Base-by-base conservation (phyloP, 2,329 filamentous ascomycete species). In the Didymellaceae sp. region DNA sequence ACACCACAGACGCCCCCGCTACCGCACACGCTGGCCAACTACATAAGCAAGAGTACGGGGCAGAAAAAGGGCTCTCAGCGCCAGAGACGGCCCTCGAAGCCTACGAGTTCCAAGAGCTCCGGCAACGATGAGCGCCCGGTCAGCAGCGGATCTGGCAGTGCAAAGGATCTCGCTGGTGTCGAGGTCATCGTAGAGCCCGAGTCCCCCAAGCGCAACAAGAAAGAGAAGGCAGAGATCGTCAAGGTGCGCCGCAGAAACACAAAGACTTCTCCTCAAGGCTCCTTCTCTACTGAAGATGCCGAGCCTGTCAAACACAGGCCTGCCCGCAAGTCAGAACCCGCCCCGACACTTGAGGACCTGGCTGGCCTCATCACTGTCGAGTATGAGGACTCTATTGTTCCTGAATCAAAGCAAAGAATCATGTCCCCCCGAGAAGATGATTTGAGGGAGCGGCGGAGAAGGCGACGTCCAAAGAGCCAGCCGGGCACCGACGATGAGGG, bases 121-220 rank as follows among this genome's bases (percentile, higher is more conserved):
- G 67, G 65, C 9, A 70, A 69, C 30, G 69, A 70, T 5, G 62
- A 60, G 32, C 61, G 69, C 10, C 70, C 69, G 4, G 55, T 52
- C 6, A 72, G 68, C 54, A 71, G 68, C 32, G 68, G 67, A 17
- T 67, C 65, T n/a, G 67, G 58, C 18, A 68, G 66, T 33, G 62
- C 50, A n/a, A 62, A 62, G 30, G 63, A 43, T 6, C 52, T 46
- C 13, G 65, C 62, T 40, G 61, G 55, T 34, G 67, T 54, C 7
- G 58, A 65, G 2, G 58, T 58, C 7, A 58, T 31, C 0, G 32
- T 39, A 1, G 55, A 57, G 10, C 57, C 63, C 10, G 46, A 43
- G 4, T 71, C 69, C 14, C 63, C 62, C 6, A 53, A 57, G 22
- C 50, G 48, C 6, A n/a, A n/a, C n/a, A 35, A 48, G n/a, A 52